These are phyloP conservation scores for Solanum rostratum DNA, from an alignment of 257 asterid species.

Conservation along the genomic window DNA sequence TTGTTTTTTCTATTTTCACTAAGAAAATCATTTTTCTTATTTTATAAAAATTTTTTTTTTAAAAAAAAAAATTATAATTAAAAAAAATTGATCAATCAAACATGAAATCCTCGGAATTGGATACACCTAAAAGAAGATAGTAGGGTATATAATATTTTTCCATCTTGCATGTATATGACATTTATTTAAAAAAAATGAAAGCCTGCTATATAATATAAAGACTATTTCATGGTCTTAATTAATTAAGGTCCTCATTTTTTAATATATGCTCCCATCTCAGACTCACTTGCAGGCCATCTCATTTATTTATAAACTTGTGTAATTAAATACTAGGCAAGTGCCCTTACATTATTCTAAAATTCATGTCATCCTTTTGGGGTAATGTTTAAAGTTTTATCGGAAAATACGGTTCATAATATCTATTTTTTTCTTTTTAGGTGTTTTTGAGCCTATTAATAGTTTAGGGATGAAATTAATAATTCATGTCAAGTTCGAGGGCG, in stretches of 20 bases:
- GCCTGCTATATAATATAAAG: neutral
- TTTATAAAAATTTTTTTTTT: neutral
- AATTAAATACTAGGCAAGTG: neutral
- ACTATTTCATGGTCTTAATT: neutral
- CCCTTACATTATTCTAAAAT: neutral
- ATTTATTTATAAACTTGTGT: neutral
- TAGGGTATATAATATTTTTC: neutral
- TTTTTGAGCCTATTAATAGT: no score
- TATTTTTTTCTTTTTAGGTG: no score
- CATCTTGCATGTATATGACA: neutral
- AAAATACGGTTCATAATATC: neutral
- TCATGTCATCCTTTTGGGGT: neutral
- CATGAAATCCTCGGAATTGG: neutral
- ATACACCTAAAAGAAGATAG: no score
- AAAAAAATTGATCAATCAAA: neutral
- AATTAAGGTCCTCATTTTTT: neutral
- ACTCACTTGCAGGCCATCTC: conserved; percentile 8
- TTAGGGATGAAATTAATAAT: no score
- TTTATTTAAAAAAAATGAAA: neutral
- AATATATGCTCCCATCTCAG: neutral
- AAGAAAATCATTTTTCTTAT: neutral
- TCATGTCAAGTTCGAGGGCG: no score
- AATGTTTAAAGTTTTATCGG: neutral
- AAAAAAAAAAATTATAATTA: neutral
- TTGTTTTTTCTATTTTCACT: neutral